Conservation (phyloP, 176 grass and related monocot species). For the Oryza brachyantha region DNA sequence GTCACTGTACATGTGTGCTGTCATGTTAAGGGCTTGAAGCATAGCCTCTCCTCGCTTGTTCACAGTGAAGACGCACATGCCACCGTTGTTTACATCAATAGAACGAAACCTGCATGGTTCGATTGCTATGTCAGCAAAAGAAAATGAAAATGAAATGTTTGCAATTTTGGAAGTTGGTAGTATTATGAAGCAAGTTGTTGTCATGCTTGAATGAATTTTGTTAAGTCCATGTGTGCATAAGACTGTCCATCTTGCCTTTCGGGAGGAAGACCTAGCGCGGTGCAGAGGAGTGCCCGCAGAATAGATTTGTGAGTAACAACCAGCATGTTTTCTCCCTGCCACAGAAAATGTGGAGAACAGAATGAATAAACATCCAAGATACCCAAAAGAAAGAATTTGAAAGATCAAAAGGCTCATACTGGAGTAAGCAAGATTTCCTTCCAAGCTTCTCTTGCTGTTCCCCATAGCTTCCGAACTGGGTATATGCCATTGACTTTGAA, state of each 20-base stretch:
- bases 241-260: slow-evolving; percentile 52
- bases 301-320: slow-evolving; percentile 87
- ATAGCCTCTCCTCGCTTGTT: slow-evolving; percentile 81
- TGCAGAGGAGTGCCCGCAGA: slow-evolving; percentile 73
- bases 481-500: slow-evolving; percentile 78
- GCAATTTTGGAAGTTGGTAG: neutral
- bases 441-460: slow-evolving; percentile 68
- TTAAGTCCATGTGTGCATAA: neutral
- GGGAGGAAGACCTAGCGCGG: slow-evolving; percentile 64
- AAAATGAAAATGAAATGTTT: neutral
- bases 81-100: slow-evolving; percentile 79
- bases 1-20: slow-evolving; percentile 77
- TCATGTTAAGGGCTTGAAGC: slow-evolving; percentile 78
- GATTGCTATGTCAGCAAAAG: slow-evolving; percentile 10
- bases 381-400: neutral
- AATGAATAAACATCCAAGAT: neutral
- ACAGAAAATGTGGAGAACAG: neutral
- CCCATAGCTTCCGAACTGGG: slow-evolving; percentile 61
- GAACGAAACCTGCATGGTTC: slow-evolving; percentile 55
- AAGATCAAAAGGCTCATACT: slow-evolving; percentile 21
- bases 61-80: slow-evolving; percentile 71
- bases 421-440: slow-evolving; percentile 71
- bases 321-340: slow-evolving; percentile 63
- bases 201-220: neutral
- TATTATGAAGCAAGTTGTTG: neutral